phyloP scores from a whole-genome alignment of 2,329 filamentous ascomycete genomes.

The Biscogniauxia marginata region DNA sequence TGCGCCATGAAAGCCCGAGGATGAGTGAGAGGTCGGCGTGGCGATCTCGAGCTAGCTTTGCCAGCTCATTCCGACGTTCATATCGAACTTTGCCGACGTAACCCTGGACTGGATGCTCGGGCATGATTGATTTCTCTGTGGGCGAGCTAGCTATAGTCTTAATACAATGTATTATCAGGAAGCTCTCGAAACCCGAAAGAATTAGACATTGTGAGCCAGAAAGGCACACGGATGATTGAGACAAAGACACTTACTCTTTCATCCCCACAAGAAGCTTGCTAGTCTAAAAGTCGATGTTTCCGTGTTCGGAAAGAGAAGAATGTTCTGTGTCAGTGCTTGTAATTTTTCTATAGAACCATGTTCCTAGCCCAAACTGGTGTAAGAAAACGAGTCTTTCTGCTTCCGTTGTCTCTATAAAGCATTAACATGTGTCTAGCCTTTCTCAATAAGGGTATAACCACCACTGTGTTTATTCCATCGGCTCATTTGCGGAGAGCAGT shows the following conservation, averaged over 20 bases:
- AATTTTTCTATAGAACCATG: not conserved
- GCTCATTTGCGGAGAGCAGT: no score
- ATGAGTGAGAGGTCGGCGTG: slow-evolving; percentile 17
- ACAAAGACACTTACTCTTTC: not conserved
- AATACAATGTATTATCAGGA: not conserved
- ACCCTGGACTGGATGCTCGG: not conserved
- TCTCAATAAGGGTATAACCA: not conserved
- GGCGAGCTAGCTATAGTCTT: not conserved
- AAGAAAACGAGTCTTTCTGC: not conserved
- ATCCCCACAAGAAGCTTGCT: not conserved
- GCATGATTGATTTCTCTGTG: not conserved
- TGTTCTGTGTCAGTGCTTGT: not conserved
- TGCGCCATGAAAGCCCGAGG: slow-evolving; percentile 19
- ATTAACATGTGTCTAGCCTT: not conserved
- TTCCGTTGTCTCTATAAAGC: not conserved
- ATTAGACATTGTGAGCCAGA: not conserved
- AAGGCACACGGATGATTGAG: not conserved
- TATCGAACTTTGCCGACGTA: slow-evolving; percentile 11
- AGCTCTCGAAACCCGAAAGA: not conserved
- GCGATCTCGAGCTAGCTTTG: slow-evolving; percentile 12
- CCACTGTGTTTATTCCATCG: not conserved
- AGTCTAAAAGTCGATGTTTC: not conserved
- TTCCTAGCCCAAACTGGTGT: not conserved
- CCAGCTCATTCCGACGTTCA: slow-evolving; percentile 17
- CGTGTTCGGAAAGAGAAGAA: not conserved